These are phyloP conservation scores for Pleodorina starrii DNA, from an alignment of 139 green algal genomes.

Conservation along the genomic window DNA sequence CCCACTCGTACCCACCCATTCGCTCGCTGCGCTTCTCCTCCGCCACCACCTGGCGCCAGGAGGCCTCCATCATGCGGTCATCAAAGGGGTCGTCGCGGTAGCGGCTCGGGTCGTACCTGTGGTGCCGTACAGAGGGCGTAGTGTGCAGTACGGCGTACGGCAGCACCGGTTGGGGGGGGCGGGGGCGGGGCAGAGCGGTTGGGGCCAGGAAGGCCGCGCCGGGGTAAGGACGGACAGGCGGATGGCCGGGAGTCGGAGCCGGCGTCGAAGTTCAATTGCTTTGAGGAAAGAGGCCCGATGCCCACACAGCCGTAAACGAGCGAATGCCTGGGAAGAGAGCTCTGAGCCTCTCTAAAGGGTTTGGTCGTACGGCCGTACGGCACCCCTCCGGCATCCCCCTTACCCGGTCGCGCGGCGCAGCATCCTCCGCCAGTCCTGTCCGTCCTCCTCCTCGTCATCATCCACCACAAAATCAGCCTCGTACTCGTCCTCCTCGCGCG, in stretches of 20 bases:
- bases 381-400: too few species aligned
- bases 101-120: slow-evolving; percentile 27
- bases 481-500: slow-evolving; percentile 45
- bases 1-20: slow-evolving; percentile 44
- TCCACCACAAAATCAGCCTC: slow-evolving; percentile 54
- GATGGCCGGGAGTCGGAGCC: too few species aligned
- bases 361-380: too few species aligned
- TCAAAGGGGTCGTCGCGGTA: slow-evolving; percentile 51
- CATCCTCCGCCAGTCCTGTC: slow-evolving; percentile 51
- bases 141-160: too few species aligned
- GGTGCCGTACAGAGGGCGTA: not conserved
- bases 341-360: too few species aligned
- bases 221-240: too few species aligned
- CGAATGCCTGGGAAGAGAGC: too few species aligned
- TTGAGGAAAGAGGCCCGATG: too few species aligned
- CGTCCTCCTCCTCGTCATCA: slow-evolving; percentile 52
- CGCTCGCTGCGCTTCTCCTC: slow-evolving; percentile 59
- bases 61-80: slow-evolving; percentile 59
- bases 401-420: slow-evolving; percentile 50
- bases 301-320: too few species aligned
- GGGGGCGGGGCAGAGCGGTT: not conserved
- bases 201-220: not conserved
- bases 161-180: too few species aligned
- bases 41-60: slow-evolving; percentile 47
- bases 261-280: too few species aligned